Conservation (phyloP, 805 yeast species). For the Jamesozyma spencerorum region DNA sequence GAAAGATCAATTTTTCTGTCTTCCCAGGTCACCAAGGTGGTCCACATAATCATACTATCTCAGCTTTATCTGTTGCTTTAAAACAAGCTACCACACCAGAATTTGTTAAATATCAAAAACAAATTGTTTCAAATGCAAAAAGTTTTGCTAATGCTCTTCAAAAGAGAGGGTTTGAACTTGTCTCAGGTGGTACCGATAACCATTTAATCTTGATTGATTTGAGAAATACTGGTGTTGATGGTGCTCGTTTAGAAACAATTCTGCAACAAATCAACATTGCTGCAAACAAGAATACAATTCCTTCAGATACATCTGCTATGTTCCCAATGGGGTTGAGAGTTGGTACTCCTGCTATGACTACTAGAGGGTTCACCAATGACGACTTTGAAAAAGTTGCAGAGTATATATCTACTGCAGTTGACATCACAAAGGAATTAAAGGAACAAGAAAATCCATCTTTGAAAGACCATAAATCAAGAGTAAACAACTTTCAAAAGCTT, state of each 20-base stretch:
- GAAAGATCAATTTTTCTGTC: slow-evolving; percentile 88
- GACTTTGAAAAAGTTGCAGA: slow-evolving; percentile 77
- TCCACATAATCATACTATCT: slow-evolving; percentile 96
- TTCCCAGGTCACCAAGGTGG: slow-evolving; percentile 99
- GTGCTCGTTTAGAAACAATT: slow-evolving; percentile 89
- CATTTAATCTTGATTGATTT: slow-evolving; percentile 83
- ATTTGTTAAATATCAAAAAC: slow-evolving; percentile 74
- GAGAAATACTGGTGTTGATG: slow-evolving; percentile 71
- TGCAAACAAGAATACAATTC: slow-evolving; percentile 90
- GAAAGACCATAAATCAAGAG: slow-evolving; percentile 50
- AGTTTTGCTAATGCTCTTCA: slow-evolving; percentile 61
- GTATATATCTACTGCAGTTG: slow-evolving; percentile 72
- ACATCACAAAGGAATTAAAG: slow-evolving; percentile 55
- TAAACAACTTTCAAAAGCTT: slow-evolving; percentile 61
- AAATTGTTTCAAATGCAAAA: slow-evolving; percentile 74
- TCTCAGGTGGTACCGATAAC: slow-evolving; percentile 89
- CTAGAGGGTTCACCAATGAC: slow-evolving; percentile 74
- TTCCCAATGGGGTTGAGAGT: slow-evolving; percentile 95
- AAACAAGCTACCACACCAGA: slow-evolving; percentile 87
- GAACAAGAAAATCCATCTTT: slow-evolving; percentile 48
- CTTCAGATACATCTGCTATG: slow-evolving; percentile 91
- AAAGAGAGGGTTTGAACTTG: slow-evolving; percentile 60
- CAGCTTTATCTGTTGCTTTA: slow-evolving; percentile 91
- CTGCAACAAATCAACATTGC: slow-evolving; percentile 89
- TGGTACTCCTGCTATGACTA: slow-evolving; percentile 98